These are phyloP conservation scores for Trichoderma virens DNA, from an alignment of 495 filamentous ascomycete species.

Conservation along the genomic window DNA sequence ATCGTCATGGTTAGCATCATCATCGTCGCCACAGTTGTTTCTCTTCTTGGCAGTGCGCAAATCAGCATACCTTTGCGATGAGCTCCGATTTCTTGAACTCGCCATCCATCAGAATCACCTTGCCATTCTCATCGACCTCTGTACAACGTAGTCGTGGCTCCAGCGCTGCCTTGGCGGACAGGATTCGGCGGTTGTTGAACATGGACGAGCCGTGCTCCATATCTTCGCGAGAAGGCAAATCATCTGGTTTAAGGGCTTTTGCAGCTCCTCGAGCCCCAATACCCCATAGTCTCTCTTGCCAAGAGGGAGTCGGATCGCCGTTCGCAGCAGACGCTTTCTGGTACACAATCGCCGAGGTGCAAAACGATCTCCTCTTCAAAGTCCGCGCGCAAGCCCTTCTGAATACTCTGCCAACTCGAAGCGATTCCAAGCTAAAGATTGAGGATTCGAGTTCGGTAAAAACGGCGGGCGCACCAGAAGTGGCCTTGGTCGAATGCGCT, in stretches of 20 bases:
- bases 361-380: background rate
- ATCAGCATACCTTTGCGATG: constrained; percentile 71
- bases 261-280: constrained; percentile 23
- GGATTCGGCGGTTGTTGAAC: constrained; percentile 50
- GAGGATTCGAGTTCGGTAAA: background rate
- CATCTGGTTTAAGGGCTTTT: constrained; percentile 38
- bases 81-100: constrained; percentile 96
- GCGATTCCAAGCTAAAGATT: background rate
- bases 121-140: constrained; percentile 87
- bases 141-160: constrained; percentile 84
- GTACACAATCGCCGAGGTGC: background rate
- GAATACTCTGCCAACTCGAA: background rate
- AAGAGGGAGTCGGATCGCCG: constrained; percentile 23
- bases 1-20: constrained; percentile 13
- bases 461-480: background rate
- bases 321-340: background rate
- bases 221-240: constrained; percentile 44
- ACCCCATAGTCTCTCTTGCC: constrained; percentile 51
- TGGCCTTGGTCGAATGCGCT: background rate
- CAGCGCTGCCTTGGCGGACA: constrained; percentile 64
- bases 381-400: background rate
- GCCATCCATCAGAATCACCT: constrained; percentile 88
- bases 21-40: background rate
- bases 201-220: constrained; percentile 38
- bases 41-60: background rate